Base-by-base conservation (phyloP, 1,284 basidiomycete genomes). In the Cryptococcus depauperatus region DNA sequence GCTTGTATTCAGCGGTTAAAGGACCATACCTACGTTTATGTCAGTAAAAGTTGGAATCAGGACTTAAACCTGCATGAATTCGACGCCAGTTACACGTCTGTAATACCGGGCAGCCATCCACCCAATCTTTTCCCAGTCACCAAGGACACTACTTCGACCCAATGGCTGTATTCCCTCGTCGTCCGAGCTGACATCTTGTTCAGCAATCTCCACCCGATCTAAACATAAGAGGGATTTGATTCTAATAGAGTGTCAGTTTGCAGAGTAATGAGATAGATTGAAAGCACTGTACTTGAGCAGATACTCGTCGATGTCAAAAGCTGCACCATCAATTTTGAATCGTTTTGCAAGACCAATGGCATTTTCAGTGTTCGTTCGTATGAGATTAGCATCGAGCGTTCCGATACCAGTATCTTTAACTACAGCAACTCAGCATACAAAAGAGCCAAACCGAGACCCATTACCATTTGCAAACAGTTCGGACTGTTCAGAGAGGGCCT, bases 231-330 rank as follows among this genome's bases (percentile, higher is more conserved):
- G 43, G 13, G 37, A 33, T 37, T 57, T 56, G 6, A 70, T 37
- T 21, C 65, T 68, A 41, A 37, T 29, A 22, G 19, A 42, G 27
- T 43, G 22, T 18, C 18, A 32, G 0, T n/a, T n/a, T n/a, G n/a
- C n/a, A n/a, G n/a, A n/a, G n/a, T n/a, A 21, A 45, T 22, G 18
- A 27, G 34, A 13, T 9, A 35, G 18, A 19, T 13, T 5, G 9
- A 40, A 27, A 41, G n/a, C 14, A 37, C 37, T 64, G 26, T 42
- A 70, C 68, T 56, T 47, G 1, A 55, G 43, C n/a, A 75, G 47
- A 41, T 72, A 72, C 44, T 73, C 72, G 44, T 73, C 71, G 18
- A 68, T 61, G 43, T 75, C 72, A 51, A 74, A 75, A 16, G 66
- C 60, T 35, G 68, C 66, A 3, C 54, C 55, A 26, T 70, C 68